Evolutionary conservation across 768 basidiomycete genomes (phyloP), one percentile per base, ranked within the genome.

Genomic region (Vishniacozyma victoriae): DNA sequence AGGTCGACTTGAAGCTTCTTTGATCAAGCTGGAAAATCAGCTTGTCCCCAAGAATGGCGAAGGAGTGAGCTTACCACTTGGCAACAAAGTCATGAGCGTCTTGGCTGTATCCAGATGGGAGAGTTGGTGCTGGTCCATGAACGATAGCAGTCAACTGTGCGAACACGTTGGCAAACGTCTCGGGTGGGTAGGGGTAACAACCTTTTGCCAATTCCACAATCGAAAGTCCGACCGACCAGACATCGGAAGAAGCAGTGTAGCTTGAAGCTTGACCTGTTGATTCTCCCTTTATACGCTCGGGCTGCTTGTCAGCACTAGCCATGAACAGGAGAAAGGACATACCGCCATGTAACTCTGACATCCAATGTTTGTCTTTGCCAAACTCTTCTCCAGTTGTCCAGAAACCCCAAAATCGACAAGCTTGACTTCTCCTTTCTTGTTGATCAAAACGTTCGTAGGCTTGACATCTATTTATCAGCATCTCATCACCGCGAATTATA

Each of bases 301-400:
- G 95, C 87, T 64, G 22, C 7, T 26, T 15, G 22, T 55, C 43
- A 53, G 48, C 42, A 5, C 15, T 33, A 9, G 29, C 9, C 29
- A n/a, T n/a, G 29, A 9, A 33, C 9, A 33, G 9, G 29, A 33
- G 29, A 9, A 26, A 60, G 20, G 23, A 78, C 84, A 71, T 72
- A 90, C 90, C 40, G 93, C 93, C 91, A 99, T 97, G 72, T 99
- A 99, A 52, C 82, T 85, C 71, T 99, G 95, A 69, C 95, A 99
- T 5, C 95, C 95, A 31, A 99, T 96, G 63, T 97, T 97, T 5
- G 95, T 99, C 74, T 92, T 93, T 15, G 95, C 95, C 18, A 99
- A 77, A 47, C 84, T 86, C 70, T 90, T 89, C 73, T 99, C 93
- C 31, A 99, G 80, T 69, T 99, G 92, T 5, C 93, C 93, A 7